These are phyloP conservation scores for Penicillium sp. DNA, from an alignment of 2,329 filamentous ascomycete species.

Conservation along the genomic window DNA sequence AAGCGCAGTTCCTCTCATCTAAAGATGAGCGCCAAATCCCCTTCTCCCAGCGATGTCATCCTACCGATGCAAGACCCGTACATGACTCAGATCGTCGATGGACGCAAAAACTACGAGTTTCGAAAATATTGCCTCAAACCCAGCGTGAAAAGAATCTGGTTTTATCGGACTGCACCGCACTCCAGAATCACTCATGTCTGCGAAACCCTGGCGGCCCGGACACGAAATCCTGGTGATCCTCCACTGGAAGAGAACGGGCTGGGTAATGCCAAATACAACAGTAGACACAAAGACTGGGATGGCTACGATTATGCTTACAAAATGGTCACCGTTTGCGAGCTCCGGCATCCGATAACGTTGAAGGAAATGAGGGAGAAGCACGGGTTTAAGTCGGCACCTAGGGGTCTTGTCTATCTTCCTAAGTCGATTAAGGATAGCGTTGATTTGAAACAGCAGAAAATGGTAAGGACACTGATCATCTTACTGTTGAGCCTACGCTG, in stretches of 20 bases:
- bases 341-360: not conserved
- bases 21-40: too few species aligned
- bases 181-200: not conserved
- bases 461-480: not conserved
- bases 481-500: too few species aligned
- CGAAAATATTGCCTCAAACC: not conserved
- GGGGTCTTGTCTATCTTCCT: not conserved
- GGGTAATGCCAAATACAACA: not conserved
- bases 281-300: not conserved
- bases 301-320: not conserved
- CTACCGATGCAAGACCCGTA: slow-evolving; percentile 1
- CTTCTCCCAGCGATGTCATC: not conserved
- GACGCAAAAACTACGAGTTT: slow-evolving; percentile 2
- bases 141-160: not conserved
- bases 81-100: slow-evolving; percentile 1
- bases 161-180: slow-evolving; percentile 1
- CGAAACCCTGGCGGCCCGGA: not conserved
- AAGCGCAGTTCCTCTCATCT: too few species aligned
- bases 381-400: not conserved
- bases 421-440: not conserved
- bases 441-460: not conserved
- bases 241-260: not conserved
- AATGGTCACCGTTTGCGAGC: not conserved
- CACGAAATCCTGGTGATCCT: not conserved
- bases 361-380: not conserved